Evolutionary conservation across 116 monocot species (phyloP), one percentile per base, ranked within the genome.

Genomic region (Papilionanthe hybrid): DNA sequence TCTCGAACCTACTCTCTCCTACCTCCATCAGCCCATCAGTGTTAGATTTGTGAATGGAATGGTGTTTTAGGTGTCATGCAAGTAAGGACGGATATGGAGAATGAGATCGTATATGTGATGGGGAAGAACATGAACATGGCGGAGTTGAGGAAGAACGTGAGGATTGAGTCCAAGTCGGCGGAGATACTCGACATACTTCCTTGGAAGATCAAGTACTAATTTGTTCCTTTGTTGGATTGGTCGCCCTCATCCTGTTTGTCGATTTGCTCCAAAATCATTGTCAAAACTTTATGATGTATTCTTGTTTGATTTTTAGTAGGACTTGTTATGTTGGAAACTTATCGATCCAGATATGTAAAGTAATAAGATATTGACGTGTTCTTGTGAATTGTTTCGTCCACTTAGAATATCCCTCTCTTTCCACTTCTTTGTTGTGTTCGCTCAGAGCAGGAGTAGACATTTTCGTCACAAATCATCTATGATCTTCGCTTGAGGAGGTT

Each of bases 51-150:
- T 72, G 32, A 72, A 20, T 13, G 17, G 32, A 42, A 37, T 72
- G 72, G 5, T 72, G 17, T 22, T 75, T 47, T 47, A 75, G 75
- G 75, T 11, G 75, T 47, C 7, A 29, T 45, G 75, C 75, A 75
- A 10, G 47, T 75, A 22, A 75, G 37, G 75, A 75, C 75, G 75
- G 75, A 75, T 47, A 75, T 75, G 75, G 75, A 75, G 75, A 75
- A 75, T 47, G 75, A 75, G 75, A 75, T 75, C n/a, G 75, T 75
- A 7, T 43, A 45, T 47, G 75, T 75, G 75, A 75, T 75, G 75
- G 75, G 75, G 75, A 75, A 75, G 75, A 75, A 75, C 23, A 75
- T 75, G 75, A 75, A 22, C 75, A 75, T 75, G 75, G 15, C 75
- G 18, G 75, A 75, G n/a, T 45, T 75, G 45, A 75, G 22, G 75